Conservation (phyloP, 2,329 filamentous ascomycete species). For the Diaporthe vexans region DNA sequence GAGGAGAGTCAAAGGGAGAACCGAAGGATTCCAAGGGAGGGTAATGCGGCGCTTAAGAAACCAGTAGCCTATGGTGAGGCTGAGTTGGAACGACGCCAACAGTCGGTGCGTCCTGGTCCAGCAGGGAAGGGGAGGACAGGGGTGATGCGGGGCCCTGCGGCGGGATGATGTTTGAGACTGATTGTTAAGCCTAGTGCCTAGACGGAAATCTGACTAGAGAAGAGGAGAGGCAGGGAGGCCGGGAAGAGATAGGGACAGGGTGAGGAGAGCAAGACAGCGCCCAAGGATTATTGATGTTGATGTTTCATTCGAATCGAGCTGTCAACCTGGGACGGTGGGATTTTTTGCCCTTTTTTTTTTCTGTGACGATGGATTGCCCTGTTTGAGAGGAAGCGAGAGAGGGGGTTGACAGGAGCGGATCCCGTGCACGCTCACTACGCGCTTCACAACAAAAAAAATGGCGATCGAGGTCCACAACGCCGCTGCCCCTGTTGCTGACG, state of each 20-base stretch:
- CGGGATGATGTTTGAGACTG: slow-evolving; percentile 49
- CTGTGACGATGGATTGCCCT: slow-evolving; percentile 28
- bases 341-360: slow-evolving; percentile 37
- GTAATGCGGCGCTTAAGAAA: slow-evolving; percentile 46
- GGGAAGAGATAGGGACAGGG: slow-evolving; percentile 28
- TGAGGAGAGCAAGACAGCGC: slow-evolving; percentile 23
- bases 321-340: slow-evolving; percentile 25
- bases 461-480: slow-evolving; percentile 41
- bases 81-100: slow-evolving; percentile 49
- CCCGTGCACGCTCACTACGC: slow-evolving; percentile 33
- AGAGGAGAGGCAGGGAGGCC: slow-evolving; percentile 38
- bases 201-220: slow-evolving; percentile 36
- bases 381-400: slow-evolving; percentile 30
- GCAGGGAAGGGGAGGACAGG: slow-evolving; percentile 43
- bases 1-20: slow-evolving; percentile 42
- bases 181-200: slow-evolving; percentile 43
- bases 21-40: slow-evolving; percentile 42
- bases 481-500: slow-evolving; percentile 34
- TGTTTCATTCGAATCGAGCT: slow-evolving; percentile 34
- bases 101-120: slow-evolving; percentile 37
- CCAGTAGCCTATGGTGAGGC: slow-evolving; percentile 48
- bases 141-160: slow-evolving; percentile 49
- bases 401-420: slow-evolving; percentile 41
- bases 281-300: slow-evolving; percentile 39
- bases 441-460: slow-evolving; percentile 34